Base-by-base conservation (phyloP, 2,329 filamentous ascomycete species). In the Teratosphaeria epicoccoides region DNA sequence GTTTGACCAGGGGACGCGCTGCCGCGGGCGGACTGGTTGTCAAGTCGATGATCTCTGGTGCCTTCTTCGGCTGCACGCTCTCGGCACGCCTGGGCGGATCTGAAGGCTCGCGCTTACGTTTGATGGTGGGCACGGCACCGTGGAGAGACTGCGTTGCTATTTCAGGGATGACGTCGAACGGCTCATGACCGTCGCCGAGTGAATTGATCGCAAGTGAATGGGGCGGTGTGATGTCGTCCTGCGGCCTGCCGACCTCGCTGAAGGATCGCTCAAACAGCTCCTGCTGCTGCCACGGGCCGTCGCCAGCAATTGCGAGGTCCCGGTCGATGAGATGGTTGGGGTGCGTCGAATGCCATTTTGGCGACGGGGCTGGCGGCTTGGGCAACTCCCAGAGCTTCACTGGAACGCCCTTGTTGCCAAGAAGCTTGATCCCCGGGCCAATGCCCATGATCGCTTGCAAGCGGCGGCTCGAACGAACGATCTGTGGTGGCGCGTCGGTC, bases 361-460 rank as follows among this genome's bases (percentile, higher is more conserved):
- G 4, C n/a, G 33, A 5, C 14, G 33, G 22, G 6, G 2, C 12
- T 20, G 43, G 25, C 3, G 25, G 25, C 20, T 17, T 26, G 10
- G 43, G 24, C 25, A 43, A 40, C 7, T 40, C 25, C 49, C 43
- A 33, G 20, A 44, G 24, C 4, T 14, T 17, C 3, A 46, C 44
- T 12, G 10, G 6, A 12, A 28, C 6, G 17, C 10, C 25, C n/a
- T 47, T n/a, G 24, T 51, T 20, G 23, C 20, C 28, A 23, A 43
- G 23, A 24, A 51, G 28, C 23, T 20, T 24, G 10, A 23, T 40
- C 7, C 44, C 49, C 6, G 25, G 49, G 6, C 7, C 12, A n/a
- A 51, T 17, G 28, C 49, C 44, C 25, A 51, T 20, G 5, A 40
- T 10, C 4, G 44, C 25, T 3, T 51, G 49, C 49, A 51, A 28